phyloP scores from a whole-genome alignment of 179 eudicot genomes.

The Sideroxylon spinosum region DNA sequence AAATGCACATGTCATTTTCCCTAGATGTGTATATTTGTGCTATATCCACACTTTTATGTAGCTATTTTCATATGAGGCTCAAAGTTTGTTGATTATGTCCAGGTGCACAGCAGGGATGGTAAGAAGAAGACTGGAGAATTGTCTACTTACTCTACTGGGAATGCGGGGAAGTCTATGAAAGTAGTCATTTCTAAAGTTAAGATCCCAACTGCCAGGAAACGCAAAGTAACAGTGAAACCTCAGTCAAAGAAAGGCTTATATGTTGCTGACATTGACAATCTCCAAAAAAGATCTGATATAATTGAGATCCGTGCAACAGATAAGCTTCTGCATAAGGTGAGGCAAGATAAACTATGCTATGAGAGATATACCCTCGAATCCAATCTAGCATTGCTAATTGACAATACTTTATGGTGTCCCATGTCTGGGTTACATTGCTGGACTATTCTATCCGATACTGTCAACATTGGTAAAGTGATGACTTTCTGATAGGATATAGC shows the following conservation, averaged over 20 bases:
- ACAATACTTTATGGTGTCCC: neutral
- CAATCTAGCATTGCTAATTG: neutral
- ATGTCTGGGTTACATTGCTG: neutral
- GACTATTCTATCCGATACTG: no score
- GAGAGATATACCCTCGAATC: neutral
- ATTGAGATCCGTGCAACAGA: conserved; percentile 19
- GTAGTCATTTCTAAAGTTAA: neutral
- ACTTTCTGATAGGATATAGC: no score
- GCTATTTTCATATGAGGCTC: neutral
- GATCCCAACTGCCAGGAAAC: conserved; percentile 7
- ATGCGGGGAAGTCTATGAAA: conserved; percentile 5
- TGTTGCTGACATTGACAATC: conserved; percentile 15
- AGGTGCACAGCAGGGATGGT: neutral
- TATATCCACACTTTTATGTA: neutral
- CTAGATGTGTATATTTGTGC: neutral
- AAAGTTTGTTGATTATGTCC: neutral
- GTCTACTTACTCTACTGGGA: neutral
- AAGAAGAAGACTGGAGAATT: neutral
- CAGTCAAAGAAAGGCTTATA: neutral
- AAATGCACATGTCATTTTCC: neutral
- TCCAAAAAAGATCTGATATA: conserved; percentile 11
- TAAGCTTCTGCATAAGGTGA: conserved; percentile 16
- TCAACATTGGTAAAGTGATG: no score
- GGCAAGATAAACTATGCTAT: neutral
- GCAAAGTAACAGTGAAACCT: neutral